Percentiles rank a stretch among this genome's conserved stretches.
Evolutionary conservation across 169 alveolate species (phyloP).

Genomic region (Plasmodium cynomolgi): DNA sequence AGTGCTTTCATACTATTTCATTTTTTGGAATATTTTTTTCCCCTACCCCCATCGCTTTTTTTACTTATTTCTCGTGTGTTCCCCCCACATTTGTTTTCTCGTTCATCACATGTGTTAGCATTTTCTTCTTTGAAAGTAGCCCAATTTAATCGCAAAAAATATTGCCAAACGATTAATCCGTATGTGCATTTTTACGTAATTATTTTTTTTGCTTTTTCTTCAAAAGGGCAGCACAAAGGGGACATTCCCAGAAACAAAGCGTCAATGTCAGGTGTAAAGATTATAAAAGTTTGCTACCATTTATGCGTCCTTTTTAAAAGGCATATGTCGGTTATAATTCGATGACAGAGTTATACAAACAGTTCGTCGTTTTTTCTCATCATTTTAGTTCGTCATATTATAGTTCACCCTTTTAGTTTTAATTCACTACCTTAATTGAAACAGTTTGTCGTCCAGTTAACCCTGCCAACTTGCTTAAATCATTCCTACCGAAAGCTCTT

Average conservation of each 20-base stretch:
- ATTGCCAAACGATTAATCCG: not conserved
- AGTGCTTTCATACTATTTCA: not conserved
- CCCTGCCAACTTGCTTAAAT: not conserved
- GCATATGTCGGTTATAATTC: not conserved
- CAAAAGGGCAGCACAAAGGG: not conserved
- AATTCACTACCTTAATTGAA: not conserved
- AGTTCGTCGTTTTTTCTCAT: not conserved
- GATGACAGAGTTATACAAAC: not conserved
- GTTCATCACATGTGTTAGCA: not conserved
- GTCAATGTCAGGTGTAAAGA: not conserved
- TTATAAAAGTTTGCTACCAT: not conserved
- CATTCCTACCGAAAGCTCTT: not conserved
- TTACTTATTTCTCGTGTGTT: not conserved
- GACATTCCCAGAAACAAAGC: not conserved
- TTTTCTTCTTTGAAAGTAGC: not conserved
- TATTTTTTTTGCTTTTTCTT: not conserved
- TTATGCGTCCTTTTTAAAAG: not conserved
- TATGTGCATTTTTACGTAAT: not conserved
- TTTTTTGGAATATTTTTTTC: not conserved
- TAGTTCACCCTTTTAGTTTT: not conserved
- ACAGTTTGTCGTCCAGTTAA: not conserved
- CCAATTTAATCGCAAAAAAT: not conserved
- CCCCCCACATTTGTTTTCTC: not conserved
- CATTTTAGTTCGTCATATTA: not conserved
- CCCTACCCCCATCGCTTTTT: not conserved